Base-by-base conservation (phyloP, 352 stramenopile genomes). In the Globisporangium lucens region DNA sequence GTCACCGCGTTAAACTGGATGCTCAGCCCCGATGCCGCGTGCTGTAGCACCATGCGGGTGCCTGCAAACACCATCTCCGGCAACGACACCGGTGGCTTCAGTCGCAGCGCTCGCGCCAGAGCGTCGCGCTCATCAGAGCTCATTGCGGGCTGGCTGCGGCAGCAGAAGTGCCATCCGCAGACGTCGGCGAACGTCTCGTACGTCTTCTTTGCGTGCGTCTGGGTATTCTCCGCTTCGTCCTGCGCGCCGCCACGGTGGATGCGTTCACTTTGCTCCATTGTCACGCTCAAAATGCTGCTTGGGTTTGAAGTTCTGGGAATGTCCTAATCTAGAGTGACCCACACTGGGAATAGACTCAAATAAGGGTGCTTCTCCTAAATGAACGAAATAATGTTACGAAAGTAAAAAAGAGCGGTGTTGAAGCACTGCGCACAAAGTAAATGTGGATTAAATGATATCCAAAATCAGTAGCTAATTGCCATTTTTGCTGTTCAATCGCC, bases 61-160 rank as follows among this genome's bases (percentile, higher is more conserved):
- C 76, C 65, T 2, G 60, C 79, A 60, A 89, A 90, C 47, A 89
- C 71, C 65, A 89, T 82, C 60, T 90, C 82, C 5, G 82, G 82
- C 46, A 89, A 62, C 12, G 80, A 74, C 30, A 88, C 75, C 46
- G 66, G 71, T 13, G 75, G 58, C 0, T 52, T 61, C 43, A 89
- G 56, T 9, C 52, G 22, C 27, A 89, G 78, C 55, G 59, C 58
- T 7, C 71, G 52, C n/a, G 59, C 29, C 60, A 90, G 62, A 30
- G 56, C 24, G 33, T 72, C 62, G 8, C 79, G 75, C 68, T 78
- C 73, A 2, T 60, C 47, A 1, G 82, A 83, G 67, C 51, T 84
- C 72, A 90, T 78, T 10, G 82, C 80, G 3, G 70, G 69, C 29
- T 62, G 70, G 57, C 78, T 75, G 41, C 52, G 36, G 41, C 75